Evolutionary conservation across 306 rosid genomes (phyloP), one percentile per base, ranked within the genome.

Genomic region (Hippophae gyantsensis): DNA sequence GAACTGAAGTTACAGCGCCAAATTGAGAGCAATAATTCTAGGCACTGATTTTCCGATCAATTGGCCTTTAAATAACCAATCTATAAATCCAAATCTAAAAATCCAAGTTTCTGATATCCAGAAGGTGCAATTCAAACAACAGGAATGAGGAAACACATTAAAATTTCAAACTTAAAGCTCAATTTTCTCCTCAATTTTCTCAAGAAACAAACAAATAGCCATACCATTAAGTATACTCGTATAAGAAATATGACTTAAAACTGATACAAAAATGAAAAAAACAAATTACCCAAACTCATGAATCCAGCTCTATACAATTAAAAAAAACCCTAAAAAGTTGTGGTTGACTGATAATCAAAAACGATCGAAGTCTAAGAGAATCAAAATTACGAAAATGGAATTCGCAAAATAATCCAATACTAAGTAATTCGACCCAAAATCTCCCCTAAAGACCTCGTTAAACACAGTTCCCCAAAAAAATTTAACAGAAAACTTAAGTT

Each of bases 181-280:
- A n/a, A 66, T 53, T 48, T 70, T 65, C 76, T 57, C 50, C 6
- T 53, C 67, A n/a, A n/a, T n/a, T n/a, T n/a, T n/a, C n/a, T n/a
- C 32, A 27, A 27, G 2, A 42, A 50, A 44, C 12, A 43, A 74
- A 26, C 71, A 66, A 62, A 27, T 1, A 27, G 32, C 3, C 32
- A 27, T 27, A 27, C 32, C 32, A 27, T 27, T 27, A 1, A 27
- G 32, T 27, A 1, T 27, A 27, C 32, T 27, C 32, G 32, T 27
- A 27, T 27, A 27, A 27, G 32, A 27, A 27, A 27, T 27, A 27
- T 27, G 32, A 27, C 23, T 4, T 18, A 9, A 53, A 53, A 53
- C 18, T 14, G 10, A 18, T 43, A 14, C 7, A 23, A 67, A 0
- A 52, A 47, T 14, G n/a, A 49, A 61, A 7, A 52, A 10, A 48